Evolutionary conservation across 768 basidiomycete species (phyloP), one percentile per base, ranked within the genome.

Genomic region (Rhodocollybia butyracea): DNA sequence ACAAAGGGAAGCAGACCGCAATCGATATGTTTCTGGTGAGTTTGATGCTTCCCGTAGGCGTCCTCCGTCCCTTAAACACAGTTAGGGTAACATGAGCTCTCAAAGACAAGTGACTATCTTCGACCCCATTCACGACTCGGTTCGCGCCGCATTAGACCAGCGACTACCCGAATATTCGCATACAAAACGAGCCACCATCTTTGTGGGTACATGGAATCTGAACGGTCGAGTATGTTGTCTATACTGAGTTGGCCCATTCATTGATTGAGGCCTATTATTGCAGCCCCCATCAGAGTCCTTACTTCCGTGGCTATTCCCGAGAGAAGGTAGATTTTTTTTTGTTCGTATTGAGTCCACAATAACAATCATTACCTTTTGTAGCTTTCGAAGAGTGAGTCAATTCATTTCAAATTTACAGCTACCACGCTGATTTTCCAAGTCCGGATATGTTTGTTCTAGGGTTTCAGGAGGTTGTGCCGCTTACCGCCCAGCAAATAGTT

Each of bases 401-500:
- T 36, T 22, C 41, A 34, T 51, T 19, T 24, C 24, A 31, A 11
- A 22, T 31, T 22, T 31, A 47, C 45, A 46, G 36, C 57, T 17
- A 17, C 64, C 56, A 64, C 50, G 41, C 60, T 43, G 19, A 24
- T 43, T 34, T n/a, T 26, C 32, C 11, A 54, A 91, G 90, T 41
- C 94, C 94, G 5, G 94, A 98, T 65, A 84, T 98, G 58, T 87
- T 96, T 66, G 86, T 86, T 21, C 76, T 98, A 27, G 92, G 91
- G 2, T 97, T 98, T 67, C 95, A 99, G 70, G 97, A 99, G 70
- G 94, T 99, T 51, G 97, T 99, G 0, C 94, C 94, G 3, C 80
- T 99, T 45, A 98, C 93, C n/a, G 93, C 97, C 2, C 93, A 95
- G 63, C 95, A 98, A 68, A 98, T 99, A 40, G 78, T 98, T 15